phyloP scores from a whole-genome alignment of 2,329 filamentous ascomycete genomes.

The Aspergillus fumigatus region DNA sequence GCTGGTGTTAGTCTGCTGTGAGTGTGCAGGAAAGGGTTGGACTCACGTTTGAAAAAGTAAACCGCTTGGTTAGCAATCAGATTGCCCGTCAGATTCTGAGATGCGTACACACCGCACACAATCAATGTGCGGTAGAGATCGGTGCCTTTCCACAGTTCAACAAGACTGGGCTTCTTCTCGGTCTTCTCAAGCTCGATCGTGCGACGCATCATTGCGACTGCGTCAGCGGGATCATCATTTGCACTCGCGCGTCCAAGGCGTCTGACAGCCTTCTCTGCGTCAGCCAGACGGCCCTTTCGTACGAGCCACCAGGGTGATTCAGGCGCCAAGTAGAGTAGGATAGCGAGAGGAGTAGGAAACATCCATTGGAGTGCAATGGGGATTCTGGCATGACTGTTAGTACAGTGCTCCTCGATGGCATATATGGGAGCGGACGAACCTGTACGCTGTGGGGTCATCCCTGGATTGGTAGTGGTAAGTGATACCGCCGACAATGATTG shows the following conservation, averaged over 20 bases:
- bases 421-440: slow-evolving; percentile 2
- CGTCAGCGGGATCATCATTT: slow-evolving; percentile 38
- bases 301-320: slow-evolving; percentile 52
- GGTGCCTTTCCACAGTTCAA: slow-evolving; percentile 54
- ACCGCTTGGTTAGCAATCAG: slow-evolving; percentile 59
- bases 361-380: slow-evolving; percentile 57
- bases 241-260: slow-evolving; percentile 46
- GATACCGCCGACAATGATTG: slow-evolving; percentile 56
- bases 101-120: slow-evolving; percentile 54
- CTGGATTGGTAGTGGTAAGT: slow-evolving; percentile 51
- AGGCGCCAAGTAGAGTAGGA: slow-evolving; percentile 50
- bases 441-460: slow-evolving; percentile 21
- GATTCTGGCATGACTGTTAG: slow-evolving; percentile 40
- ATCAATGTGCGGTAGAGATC: slow-evolving; percentile 53
- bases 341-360: slow-evolving; percentile 52
- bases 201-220: slow-evolving; percentile 57
- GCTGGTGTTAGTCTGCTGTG: slow-evolving; percentile 24
- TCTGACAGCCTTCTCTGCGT: slow-evolving; percentile 44
- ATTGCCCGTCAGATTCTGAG: slow-evolving; percentile 58
- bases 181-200: slow-evolving; percentile 52
- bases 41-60: slow-evolving; percentile 51
- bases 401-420: slow-evolving; percentile 20
- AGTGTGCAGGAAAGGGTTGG: slow-evolving; percentile 11
- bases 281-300: slow-evolving; percentile 44
- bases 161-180: slow-evolving; percentile 43